phyloP scores from a whole-genome alignment of 768 basidiomycete species.

The Suillus cothurnatus region DNA sequence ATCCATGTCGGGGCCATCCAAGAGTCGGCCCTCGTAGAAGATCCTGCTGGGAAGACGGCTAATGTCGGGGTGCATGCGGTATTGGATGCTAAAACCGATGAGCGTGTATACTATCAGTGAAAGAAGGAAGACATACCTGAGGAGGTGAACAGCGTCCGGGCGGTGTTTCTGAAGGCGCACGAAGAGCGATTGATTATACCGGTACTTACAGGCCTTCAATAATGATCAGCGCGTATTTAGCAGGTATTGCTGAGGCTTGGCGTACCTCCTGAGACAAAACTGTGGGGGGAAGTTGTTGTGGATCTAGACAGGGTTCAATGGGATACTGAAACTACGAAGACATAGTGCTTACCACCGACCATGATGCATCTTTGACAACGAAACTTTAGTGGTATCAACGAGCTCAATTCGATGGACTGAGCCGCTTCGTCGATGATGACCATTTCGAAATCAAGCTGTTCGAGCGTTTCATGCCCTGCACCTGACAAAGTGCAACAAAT shows the following conservation, averaged over 20 bases:
- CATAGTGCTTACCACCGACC: conserved; percentile 70
- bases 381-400: conserved; percentile 94
- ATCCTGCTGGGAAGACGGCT: conserved; percentile 84
- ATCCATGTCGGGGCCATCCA: conserved; percentile 90
- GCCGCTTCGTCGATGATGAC: conserved; percentile 98
- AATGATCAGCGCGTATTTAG: conserved; percentile 13
- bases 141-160: conserved; percentile 84
- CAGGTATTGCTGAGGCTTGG: conserved; percentile 28
- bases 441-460: conserved; percentile 88
- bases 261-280: conserved; percentile 65
- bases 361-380: conserved; percentile 81
- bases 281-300: conserved; percentile 95
- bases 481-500: conserved; percentile 95
- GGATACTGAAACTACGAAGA: not conserved
- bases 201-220: conserved; percentile 60
- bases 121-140: conserved; percentile 58
- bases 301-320: conserved; percentile 47
- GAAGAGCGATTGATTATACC: conserved; percentile 91
- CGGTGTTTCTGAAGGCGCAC: conserved; percentile 83
- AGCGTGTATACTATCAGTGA: conserved; percentile 4
- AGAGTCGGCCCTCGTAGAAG: conserved; percentile 81
- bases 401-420: conserved; percentile 93
- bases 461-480: conserved; percentile 85
- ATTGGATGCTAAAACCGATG: conserved; percentile 76
- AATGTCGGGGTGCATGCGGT: conserved; percentile 99